Evolutionary conservation across 2,329 filamentous ascomycete species (phyloP).

Genomic region (Phyllosticta paracitricarpa): DNA sequence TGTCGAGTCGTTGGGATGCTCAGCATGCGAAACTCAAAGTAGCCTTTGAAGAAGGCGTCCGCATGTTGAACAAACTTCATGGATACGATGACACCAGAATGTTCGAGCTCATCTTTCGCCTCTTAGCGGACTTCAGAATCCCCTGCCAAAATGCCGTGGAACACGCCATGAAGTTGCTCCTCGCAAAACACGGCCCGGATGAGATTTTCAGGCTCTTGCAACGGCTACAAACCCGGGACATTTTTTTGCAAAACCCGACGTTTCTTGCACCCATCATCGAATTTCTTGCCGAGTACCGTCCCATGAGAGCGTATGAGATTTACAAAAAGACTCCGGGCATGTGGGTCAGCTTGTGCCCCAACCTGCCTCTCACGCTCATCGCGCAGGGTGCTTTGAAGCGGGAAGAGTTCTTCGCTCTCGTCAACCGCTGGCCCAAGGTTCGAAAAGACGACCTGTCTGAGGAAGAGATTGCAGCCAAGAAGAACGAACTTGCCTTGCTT

Average conservation of each 20-base stretch:
- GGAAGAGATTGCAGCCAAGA: not conserved
- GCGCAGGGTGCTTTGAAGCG: not conserved
- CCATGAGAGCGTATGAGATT: not conserved
- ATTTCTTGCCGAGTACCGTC: not conserved
- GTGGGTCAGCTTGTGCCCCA: slow-evolving; percentile 2
- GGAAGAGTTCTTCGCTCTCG: slow-evolving; percentile 2
- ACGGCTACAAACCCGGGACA: not conserved
- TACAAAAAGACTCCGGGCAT: not conserved
- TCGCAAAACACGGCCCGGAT: not conserved
- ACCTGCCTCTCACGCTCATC: slow-evolving; percentile 3
- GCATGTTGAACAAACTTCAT: not conserved
- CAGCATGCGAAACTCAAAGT: not conserved
- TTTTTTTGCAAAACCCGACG: not conserved
- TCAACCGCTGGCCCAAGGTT: not conserved
- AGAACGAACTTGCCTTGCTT: not conserved
- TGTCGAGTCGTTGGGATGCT: not conserved
- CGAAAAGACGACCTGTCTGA: not conserved
- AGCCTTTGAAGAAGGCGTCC: not conserved
- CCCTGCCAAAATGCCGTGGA: not conserved
- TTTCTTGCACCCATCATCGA: not conserved
- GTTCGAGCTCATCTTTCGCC: not conserved
- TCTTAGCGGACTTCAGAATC: not conserved
- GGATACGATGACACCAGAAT: not conserved
- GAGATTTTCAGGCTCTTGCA: not conserved
- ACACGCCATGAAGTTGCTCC: not conserved